Conservation (phyloP, 2,329 filamentous ascomycete species). For the Clarireedia paspali region DNA sequence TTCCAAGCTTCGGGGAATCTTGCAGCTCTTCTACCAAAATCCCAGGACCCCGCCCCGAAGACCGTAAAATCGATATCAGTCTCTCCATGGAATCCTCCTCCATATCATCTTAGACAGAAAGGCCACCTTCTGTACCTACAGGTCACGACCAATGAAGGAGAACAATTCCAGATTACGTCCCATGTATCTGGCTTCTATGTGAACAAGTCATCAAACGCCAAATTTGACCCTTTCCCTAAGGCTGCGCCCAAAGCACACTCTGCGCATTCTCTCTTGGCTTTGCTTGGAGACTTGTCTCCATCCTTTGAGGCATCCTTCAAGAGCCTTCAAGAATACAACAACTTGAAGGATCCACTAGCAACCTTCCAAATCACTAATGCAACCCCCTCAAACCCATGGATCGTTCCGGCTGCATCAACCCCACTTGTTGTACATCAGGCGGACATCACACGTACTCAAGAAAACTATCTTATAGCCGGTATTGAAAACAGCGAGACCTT, state of each 20-base stretch:
- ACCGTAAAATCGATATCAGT: conserved; percentile 84
- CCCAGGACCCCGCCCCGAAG: conserved; percentile 66
- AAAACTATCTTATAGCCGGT: conserved; percentile 82
- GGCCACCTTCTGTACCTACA: conserved; percentile 89
- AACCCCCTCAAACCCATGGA: conserved; percentile 86
- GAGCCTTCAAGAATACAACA: conserved; percentile 76
- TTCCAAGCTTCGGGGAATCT: conserved; percentile 63
- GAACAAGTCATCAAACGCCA: conserved; percentile 91
- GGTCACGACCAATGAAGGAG: conserved; percentile 85
- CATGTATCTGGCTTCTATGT: conserved; percentile 95
- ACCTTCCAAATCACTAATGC: conserved; percentile 96
- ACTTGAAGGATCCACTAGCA: conserved; percentile 76
- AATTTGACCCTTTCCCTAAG: conserved; percentile 85
- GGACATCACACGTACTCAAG: conserved; percentile 84
- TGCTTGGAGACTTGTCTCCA: conserved; percentile 73
- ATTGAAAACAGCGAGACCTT: conserved; percentile 91
- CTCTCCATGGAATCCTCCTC: conserved; percentile 94
- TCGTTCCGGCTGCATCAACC: conserved; percentile 64
- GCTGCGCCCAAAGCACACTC: conserved; percentile 68
- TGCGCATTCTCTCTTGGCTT: conserved; percentile 77
- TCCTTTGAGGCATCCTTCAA: conserved; percentile 74
- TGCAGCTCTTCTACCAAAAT: conserved; percentile 61
- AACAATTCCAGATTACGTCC: conserved; percentile 88
- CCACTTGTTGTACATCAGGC: conserved; percentile 63
- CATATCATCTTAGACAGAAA: conserved; percentile 81